Conservation (phyloP, 108 stramenopile species). For the Schizochytrium sp. region DNA sequence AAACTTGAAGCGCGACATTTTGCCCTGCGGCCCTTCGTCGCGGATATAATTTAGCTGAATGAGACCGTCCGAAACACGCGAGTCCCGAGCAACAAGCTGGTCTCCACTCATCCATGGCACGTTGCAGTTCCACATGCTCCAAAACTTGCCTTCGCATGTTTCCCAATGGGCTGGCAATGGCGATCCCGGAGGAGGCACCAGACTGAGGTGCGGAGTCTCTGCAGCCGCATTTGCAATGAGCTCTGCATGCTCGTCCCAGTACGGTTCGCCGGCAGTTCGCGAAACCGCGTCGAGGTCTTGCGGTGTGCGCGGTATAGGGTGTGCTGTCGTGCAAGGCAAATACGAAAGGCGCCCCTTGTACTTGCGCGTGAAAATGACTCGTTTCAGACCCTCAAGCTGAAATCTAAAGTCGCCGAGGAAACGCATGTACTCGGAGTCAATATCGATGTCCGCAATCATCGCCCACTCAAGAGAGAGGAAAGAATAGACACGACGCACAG, state of each 20-base stretch:
- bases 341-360: neutral
- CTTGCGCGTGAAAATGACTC: neutral
- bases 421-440: neutral
- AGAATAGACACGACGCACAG: neutral
- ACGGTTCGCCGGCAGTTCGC: neutral
- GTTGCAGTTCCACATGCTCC: slow-evolving; percentile 10
- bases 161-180: neutral
- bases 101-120: neutral
- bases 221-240: neutral
- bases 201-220: neutral
- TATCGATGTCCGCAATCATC: neutral
- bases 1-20: neutral
- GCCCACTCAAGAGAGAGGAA: slow-evolving; percentile 6
- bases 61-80: neutral
- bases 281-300: neutral
- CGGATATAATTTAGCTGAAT: neutral
- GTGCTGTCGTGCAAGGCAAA: neutral
- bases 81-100: neutral
- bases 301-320: neutral
- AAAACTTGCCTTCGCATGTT: neutral
- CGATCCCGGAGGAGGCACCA: neutral
- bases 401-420: neutral
- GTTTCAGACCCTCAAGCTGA: neutral
- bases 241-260: neutral
- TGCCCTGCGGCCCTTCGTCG: neutral